Percentiles rank a stretch among this genome's conserved stretches.
These are phyloP conservation scores for Cercophora samala DNA, from an alignment of 495 filamentous ascomycete species.

Conservation along the genomic window DNA sequence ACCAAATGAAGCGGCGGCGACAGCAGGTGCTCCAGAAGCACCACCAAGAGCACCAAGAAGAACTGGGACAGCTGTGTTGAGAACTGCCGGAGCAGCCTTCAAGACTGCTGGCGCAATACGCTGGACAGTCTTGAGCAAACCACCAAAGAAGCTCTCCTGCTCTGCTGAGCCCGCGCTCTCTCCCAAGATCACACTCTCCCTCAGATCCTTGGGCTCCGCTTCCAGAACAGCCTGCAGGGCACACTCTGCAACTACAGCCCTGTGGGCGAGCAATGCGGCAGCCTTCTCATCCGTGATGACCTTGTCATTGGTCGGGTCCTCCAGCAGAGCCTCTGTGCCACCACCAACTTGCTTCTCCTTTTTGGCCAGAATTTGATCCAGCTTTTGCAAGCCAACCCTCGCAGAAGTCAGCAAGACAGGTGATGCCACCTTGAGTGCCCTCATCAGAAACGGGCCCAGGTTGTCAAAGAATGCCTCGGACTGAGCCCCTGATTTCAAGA, in stretches of 20 bases:
- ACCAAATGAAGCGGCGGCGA: neutral
- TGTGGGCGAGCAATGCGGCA: neutral
- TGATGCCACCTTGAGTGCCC: neutral
- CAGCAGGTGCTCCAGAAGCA: neutral
- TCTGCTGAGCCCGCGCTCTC: neutral
- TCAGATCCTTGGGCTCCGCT: neutral
- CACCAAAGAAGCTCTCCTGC: neutral
- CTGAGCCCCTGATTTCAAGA: neutral
- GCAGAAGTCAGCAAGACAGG: neutral
- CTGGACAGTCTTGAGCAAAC: neutral
- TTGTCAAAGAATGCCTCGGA: neutral
- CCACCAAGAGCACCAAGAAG: neutral
- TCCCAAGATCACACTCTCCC: neutral
- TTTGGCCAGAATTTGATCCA: neutral
- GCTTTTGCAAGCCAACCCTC: neutral
- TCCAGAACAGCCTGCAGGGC: neutral
- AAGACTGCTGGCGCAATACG: neutral
- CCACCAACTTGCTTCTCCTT: neutral
- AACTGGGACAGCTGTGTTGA: neutral
- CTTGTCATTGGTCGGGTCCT: neutral
- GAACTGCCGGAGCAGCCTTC: neutral
- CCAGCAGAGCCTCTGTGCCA: neutral
- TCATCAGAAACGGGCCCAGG: neutral
- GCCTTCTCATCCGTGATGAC: neutral
- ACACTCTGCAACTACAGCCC: neutral